phyloP scores from a whole-genome alignment of 108 stramenopile genomes.

The Nannochloropsis gaditana region DNA sequence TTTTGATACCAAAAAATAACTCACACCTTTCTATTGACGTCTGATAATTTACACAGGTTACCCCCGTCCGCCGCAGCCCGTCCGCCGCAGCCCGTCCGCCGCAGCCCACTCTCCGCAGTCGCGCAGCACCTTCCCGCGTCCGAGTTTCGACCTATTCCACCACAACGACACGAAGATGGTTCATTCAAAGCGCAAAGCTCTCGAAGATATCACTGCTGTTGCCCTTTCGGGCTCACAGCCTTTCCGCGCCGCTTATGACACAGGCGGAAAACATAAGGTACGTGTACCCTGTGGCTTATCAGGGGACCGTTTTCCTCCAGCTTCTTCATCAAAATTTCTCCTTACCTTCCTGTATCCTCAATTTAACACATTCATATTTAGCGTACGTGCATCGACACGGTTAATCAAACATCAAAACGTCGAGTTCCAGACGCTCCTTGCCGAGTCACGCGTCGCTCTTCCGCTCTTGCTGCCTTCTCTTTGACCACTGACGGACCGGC shows the following conservation, averaged over 20 bases:
- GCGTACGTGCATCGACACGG: background rate
- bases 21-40: background rate
- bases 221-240: conserved; percentile 8
- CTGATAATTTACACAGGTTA: background rate
- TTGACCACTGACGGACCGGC: background rate
- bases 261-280: background rate
- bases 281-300: background rate
- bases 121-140: background rate
- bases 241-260: background rate
- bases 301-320: background rate
- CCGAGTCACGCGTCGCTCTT: background rate
- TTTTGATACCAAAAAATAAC: background rate
- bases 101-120: background rate
- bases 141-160: background rate
- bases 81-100: background rate
- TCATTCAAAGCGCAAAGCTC: background rate
- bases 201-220: background rate
- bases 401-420: too few species aligned
- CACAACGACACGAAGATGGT: background rate
- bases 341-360: background rate
- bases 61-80: background rate
- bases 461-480: background rate
- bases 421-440: background rate
- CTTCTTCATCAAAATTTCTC: too few species aligned
- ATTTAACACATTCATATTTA: background rate